Conservation (phyloP, 345 rosid genomes). For the Microcos paniculata region DNA sequence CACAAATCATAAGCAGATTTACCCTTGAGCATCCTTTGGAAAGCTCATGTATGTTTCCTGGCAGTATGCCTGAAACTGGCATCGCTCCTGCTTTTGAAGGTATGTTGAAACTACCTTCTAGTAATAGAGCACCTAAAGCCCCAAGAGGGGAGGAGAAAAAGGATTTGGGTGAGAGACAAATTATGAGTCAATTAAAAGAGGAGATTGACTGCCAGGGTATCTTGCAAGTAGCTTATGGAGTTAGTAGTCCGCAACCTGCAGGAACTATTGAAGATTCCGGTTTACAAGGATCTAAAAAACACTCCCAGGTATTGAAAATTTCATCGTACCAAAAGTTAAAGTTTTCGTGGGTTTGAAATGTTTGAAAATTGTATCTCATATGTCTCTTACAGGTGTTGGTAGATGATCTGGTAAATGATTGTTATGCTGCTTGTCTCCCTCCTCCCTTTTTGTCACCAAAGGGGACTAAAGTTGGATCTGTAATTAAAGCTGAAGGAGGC, state of each 20-base stretch:
- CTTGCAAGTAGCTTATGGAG: neutral
- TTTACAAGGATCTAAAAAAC: constrained; percentile 4
- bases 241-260: neutral
- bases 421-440: neutral
- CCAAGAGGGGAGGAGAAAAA: neutral
- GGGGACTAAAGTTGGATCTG: neutral
- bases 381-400: neutral
- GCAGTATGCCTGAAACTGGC: neutral
- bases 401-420: neutral
- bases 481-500: neutral
- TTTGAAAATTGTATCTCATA: neutral
- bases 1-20: neutral
- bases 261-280: neutral
- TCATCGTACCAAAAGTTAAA: neutral
- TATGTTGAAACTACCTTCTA: neutral
- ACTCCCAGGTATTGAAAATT: neutral
- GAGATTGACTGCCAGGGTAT: neutral
- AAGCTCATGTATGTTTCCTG: neutral
- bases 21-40: neutral
- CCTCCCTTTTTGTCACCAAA: neutral
- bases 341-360: neutral
- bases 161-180: neutral
- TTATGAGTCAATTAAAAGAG: neutral
- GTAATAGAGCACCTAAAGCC: neutral
- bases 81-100: neutral